A percentile compares a stretch with the other conserved stretches of the same genome.
Conservation (phyloP, 176 grass and related monocot genomes). For the Carex myosuroides region DNA sequence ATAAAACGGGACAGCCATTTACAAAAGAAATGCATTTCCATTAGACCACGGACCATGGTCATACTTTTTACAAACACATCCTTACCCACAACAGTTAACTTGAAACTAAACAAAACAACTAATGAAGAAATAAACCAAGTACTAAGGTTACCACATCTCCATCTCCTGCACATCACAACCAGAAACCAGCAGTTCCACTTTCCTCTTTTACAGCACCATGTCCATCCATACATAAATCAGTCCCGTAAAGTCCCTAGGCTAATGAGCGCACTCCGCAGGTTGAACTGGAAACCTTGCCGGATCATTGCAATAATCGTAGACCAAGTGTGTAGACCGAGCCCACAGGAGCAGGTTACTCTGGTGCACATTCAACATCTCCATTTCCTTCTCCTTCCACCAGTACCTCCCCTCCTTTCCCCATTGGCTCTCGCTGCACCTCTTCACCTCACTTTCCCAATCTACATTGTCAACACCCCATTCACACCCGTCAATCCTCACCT, state of each 20-base stretch:
- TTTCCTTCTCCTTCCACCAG: conserved; percentile 99
- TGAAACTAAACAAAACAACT: not conserved
- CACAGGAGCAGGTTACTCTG: conserved; percentile 89
- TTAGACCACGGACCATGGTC: not conserved
- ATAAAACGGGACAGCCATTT: not conserved
- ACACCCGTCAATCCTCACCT: conserved; percentile 71
- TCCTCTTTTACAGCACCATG: not conserved
- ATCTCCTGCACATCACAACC: not conserved
- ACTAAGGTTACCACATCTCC: not conserved
- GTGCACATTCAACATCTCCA: conserved; percentile 88
- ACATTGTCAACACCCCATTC: conserved; percentile 37
- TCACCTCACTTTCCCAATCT: conserved; percentile 41
- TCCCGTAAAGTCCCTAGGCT: not conserved
- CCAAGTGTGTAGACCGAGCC: conserved; percentile 86
- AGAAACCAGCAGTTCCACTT: conserved; percentile 44
- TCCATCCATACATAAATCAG: not conserved
- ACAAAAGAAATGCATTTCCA: conserved; percentile 5
- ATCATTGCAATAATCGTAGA: conserved; percentile 97
- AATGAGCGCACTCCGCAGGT: conserved; percentile 68
- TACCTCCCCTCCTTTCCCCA: conserved; percentile 81
- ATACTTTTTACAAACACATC: not conserved
- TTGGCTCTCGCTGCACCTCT: conserved; percentile 47
- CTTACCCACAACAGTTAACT: not conserved
- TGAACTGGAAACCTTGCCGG: conserved; percentile 49
- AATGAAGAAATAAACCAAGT: not conserved